These are phyloP conservation scores for Harringtonia lauricola DNA, from an alignment of 2,329 filamentous ascomycete species.

Conservation along the genomic window DNA sequence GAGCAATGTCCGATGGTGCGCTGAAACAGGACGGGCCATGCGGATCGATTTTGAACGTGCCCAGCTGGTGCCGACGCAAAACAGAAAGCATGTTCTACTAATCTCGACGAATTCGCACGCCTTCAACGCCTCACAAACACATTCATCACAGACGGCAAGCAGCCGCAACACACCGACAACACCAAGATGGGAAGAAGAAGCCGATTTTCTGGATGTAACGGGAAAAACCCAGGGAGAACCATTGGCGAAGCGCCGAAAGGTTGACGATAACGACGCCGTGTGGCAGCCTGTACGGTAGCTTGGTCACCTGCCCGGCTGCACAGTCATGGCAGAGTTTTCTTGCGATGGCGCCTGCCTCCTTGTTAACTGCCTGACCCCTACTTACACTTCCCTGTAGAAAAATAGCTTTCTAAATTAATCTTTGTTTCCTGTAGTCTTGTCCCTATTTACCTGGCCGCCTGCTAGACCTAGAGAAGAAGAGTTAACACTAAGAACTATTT, in stretches of 20 bases:
- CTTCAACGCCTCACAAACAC: background rate
- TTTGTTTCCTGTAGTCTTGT: too few species aligned
- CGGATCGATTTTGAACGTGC: constrained; percentile 7
- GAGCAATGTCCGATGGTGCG: constrained; percentile 6
- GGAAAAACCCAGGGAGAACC: background rate
- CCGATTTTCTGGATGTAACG: background rate
- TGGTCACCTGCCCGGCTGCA: too few species aligned
- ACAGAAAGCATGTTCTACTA: background rate
- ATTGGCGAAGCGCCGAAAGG: background rate
- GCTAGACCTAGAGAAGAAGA: too few species aligned
- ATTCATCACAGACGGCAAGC: background rate
- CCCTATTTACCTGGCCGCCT: too few species aligned
- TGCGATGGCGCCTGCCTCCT: too few species aligned
- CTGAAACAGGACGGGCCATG: constrained; percentile 3
- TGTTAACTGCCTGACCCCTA: too few species aligned
- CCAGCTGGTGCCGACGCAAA: background rate
- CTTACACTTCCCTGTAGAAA: too few species aligned
- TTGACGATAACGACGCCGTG: background rate
- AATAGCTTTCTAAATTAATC: too few species aligned
- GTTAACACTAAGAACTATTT: too few species aligned
- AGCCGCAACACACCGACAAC: background rate
- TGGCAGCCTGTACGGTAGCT: too few species aligned
- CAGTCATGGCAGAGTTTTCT: too few species aligned
- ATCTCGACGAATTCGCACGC: background rate
- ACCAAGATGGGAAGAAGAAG: background rate